A percentile compares a stretch with the other conserved stretches of the same genome.
phyloP scores from a whole-genome alignment of 208 protist genomes.

The Crithidia mellificae region DNA sequence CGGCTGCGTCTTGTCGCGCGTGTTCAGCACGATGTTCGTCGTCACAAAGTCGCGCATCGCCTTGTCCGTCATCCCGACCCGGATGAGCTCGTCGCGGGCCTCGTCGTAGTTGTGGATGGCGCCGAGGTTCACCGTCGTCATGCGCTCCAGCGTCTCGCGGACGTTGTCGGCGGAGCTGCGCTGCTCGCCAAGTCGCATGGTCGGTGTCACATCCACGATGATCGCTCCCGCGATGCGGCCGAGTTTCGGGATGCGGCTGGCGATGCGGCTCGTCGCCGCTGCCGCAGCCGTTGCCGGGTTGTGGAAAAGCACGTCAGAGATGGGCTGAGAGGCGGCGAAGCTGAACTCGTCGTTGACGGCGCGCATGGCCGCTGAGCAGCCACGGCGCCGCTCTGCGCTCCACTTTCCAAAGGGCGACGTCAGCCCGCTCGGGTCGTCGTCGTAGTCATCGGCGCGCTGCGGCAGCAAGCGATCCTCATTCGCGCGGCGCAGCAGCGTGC shows the following conservation, averaged over 20 bases:
- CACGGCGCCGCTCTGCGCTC: conserved; percentile 20
- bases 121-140: conserved; percentile 54
- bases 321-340: conserved; percentile 45
- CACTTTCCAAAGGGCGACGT: conserved; percentile 31
- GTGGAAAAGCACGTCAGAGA: conserved; percentile 51
- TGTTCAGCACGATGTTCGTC: conserved; percentile 68
- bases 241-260: conserved; percentile 18
- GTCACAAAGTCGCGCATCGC: conserved; percentile 76
- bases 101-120: conserved; percentile 57
- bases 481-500: conserved; percentile 66
- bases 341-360: conserved; percentile 60
- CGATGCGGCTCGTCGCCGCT: conserved; percentile 7
- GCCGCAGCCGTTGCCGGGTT: conserved; percentile 8
- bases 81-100: conserved; percentile 46
- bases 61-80: conserved; percentile 59
- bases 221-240: conserved; percentile 66
- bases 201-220: conserved; percentile 81
- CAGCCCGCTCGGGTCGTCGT: conserved; percentile 1
- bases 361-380: conserved; percentile 48
- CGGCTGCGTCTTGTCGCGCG: conserved; percentile 19
- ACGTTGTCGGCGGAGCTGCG: conserved; percentile 29
- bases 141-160: conserved; percentile 53
- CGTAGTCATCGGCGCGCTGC: conserved; percentile 17
- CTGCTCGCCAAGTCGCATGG: conserved; percentile 29
- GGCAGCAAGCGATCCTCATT: conserved; percentile 64